These are phyloP conservation scores for Aspergillus caelatus DNA, from an alignment of 2,329 filamentous ascomycete genomes.

Conservation along the genomic window DNA sequence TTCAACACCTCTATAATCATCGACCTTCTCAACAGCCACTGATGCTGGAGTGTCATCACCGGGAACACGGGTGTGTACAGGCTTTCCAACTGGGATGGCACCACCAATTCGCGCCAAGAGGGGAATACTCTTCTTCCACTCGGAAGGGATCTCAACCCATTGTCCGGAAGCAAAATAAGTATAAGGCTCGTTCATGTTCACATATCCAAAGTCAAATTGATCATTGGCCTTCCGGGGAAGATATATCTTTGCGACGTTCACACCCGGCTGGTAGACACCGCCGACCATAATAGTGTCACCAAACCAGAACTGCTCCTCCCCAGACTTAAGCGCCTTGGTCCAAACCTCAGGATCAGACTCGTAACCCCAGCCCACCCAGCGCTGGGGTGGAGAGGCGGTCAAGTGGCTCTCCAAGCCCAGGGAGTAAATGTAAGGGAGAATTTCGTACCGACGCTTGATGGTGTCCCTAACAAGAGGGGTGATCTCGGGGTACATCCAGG, in stretches of 20 bases:
- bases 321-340: conserved; percentile 61
- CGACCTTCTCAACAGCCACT: conserved; percentile 43
- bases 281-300: conserved; percentile 68
- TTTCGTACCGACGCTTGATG: conserved; percentile 71
- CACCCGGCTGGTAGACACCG: conserved; percentile 67
- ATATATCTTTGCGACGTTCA: conserved; percentile 60
- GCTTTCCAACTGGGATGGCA: conserved; percentile 56
- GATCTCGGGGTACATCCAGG: conserved; percentile 74
- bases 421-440: conserved; percentile 73
- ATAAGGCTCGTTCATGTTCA: conserved; percentile 66
- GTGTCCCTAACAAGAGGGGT: conserved; percentile 64
- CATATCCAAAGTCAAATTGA: conserved; percentile 57
- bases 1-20: conserved; percentile 61
- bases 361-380: conserved; percentile 75
- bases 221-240: conserved; percentile 54
- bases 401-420: conserved; percentile 64
- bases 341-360: conserved; percentile 69
- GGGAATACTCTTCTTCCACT: conserved; percentile 59
- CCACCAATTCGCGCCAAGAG: conserved; percentile 59
- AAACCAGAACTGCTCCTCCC: conserved; percentile 74
- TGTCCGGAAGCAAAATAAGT: conserved; percentile 59
- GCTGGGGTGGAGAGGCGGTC: conserved; percentile 64
- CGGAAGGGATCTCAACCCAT: conserved; percentile 55
- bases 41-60: conserved; percentile 54
- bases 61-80: conserved; percentile 54